phyloP scores from a whole-genome alignment of 768 basidiomycete species.

The Lactarius vividus region DNA sequence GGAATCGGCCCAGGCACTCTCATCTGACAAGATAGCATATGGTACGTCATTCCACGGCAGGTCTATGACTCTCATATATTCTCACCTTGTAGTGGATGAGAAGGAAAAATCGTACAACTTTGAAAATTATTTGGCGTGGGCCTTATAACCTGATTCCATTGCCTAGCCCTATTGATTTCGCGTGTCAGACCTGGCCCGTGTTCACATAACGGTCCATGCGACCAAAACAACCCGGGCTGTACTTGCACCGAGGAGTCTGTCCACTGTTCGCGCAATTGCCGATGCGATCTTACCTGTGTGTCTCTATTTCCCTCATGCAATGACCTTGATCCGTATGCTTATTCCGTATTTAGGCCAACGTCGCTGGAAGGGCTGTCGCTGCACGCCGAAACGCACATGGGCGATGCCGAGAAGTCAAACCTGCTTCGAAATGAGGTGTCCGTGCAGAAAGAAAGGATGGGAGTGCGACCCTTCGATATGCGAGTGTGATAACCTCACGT shows the following conservation, averaged over 20 bases:
- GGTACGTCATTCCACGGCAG: neutral
- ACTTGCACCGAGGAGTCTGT: conserved; percentile 48
- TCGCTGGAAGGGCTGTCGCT: conserved; percentile 57
- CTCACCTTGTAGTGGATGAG: neutral
- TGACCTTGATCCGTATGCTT: neutral
- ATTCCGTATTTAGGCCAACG: conserved; percentile 43
- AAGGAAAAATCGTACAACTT: neutral
- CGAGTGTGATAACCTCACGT: conserved; percentile 46
- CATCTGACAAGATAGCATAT: neutral
- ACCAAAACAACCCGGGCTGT: conserved; percentile 39
- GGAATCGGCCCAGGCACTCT: neutral
- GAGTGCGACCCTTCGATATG: conserved; percentile 76
- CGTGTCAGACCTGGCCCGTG: conserved; percentile 45
- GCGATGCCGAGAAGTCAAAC: conserved; percentile 29
- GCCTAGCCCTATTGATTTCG: neutral
- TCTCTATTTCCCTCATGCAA: neutral
- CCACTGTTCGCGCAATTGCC: conserved; percentile 56
- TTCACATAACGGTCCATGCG: conserved; percentile 56
- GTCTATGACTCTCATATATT: neutral
- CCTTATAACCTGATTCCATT: too few relatives aligned
- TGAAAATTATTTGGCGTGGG: neutral
- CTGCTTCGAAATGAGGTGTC: conserved; percentile 42
- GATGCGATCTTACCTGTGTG: conserved; percentile 51
- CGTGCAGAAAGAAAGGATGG: conserved; percentile 47
- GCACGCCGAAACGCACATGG: conserved; percentile 6